phyloP scores from a whole-genome alignment of 352 stramenopile species.

The Pythium utonaiense region DNA sequence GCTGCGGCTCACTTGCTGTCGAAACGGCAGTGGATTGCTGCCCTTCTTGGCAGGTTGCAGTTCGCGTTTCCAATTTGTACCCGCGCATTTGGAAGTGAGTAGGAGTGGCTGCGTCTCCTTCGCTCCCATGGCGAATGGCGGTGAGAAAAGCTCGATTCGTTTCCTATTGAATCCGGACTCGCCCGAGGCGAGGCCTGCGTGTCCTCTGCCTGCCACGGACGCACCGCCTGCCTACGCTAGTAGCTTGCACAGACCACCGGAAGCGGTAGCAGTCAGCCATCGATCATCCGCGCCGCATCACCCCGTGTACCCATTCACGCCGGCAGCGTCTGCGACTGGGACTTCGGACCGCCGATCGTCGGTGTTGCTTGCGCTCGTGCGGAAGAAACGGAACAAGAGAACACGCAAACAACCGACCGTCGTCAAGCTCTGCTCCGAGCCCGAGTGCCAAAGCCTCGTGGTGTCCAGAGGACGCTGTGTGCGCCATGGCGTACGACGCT shows the following conservation, averaged over 20 bases:
- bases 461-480: constrained; percentile 17
- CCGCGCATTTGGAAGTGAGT: no score
- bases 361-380: constrained; percentile 7
- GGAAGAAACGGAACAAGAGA: constrained; percentile 9
- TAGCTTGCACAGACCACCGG: no score
- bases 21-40: no score
- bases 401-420: background rate
- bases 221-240: no score
- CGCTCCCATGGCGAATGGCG: background rate
- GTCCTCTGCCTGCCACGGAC: no score
- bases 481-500: constrained; percentile 12
- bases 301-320: background rate
- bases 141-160: background rate
- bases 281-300: background rate
- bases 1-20: background rate
- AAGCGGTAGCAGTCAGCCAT: no score
- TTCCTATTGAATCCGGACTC: background rate
- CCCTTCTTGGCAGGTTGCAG: background rate
- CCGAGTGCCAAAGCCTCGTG: constrained; percentile 16
- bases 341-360: background rate
- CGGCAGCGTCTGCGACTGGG: background rate
- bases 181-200: background rate
- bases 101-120: no score
- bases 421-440: constrained; percentile 7
- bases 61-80: background rate